Base-by-base conservation (phyloP, 2,329 filamentous ascomycete species). In the Trichoderma gracile region DNA sequence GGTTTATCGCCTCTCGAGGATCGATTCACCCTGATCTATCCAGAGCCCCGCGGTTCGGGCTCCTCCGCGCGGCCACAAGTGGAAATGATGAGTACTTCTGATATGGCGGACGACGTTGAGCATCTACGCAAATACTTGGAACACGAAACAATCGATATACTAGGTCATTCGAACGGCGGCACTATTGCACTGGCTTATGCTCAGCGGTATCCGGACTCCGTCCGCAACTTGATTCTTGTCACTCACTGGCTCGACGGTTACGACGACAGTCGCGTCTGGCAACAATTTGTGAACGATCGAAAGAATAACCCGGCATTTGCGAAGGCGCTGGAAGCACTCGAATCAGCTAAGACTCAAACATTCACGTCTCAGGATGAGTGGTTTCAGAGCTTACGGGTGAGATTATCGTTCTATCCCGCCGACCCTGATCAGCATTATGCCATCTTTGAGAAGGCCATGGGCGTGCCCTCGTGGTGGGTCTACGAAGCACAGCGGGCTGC, bases 331-430 rank as follows among this genome's bases (percentile, higher is more conserved):
- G 14, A 30, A 14, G 52, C 52, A n/a, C 19, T 54, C 17, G 33
- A 54, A 6, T 0, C 10, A 2, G n/a, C 33, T 3, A 10, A 40
- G 25, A 54, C 52, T 40, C 19, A 54, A 12, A 40, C 17, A 5
- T 54, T 54, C 19, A 19, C n/a, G 19, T 54, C 52, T 9, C 30
- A 40, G 19, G 30, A 54, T 2, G 33, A 54, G 19, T 54, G 30
- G 52, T 54, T 54, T 10, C 33, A 40, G 17, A 54, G 15, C 14
- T n/a, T 54, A 54, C 52, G 52, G 19, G 52, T 54, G 33, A 40
- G 52, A 38, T 40, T 54, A 21, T 54, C 52, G 33, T 54, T 54
- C 19, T 54, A 54, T 54, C 52, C 52, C 0, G 52, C 52, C 52
- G 21, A 54, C 19, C 52, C 52, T 15, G 52, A 54, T 3, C 30